Evolutionary conservation across 495 filamentous ascomycete species (phyloP).

Genomic region (Penicillium argentinense): DNA sequence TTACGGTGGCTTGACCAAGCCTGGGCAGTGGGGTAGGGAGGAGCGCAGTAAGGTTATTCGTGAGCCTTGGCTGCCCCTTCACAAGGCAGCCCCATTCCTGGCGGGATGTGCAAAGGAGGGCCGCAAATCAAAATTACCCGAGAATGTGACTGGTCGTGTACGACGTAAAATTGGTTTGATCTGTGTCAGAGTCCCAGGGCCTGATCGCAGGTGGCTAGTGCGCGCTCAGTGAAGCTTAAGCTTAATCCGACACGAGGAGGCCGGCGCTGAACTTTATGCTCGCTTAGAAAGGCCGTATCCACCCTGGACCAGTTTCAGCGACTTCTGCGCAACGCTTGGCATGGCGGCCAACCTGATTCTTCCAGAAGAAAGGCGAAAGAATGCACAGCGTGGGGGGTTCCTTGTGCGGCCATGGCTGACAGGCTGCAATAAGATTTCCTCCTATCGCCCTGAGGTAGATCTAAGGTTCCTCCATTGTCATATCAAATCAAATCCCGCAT

Average conservation of each 20-base stretch:
- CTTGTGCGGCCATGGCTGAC: too few relatives aligned
- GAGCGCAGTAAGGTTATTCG: slow-evolving; percentile 22
- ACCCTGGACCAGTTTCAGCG: slow-evolving; percentile 14
- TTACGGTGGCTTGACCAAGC: slow-evolving; percentile 25
- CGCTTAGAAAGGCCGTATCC: slow-evolving; percentile 35
- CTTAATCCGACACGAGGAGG: slow-evolving; percentile 54
- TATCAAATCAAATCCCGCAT: too few relatives aligned
- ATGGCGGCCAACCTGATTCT: slow-evolving; percentile 15
- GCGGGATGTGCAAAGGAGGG: too few relatives aligned
- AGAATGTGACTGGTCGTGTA: slow-evolving; percentile 15
- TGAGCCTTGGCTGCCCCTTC: slow-evolving; percentile 21
- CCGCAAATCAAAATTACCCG: slow-evolving; percentile 4
- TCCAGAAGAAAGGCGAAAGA: neutral
- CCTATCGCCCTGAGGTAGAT: neutral
- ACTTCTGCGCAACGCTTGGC: slow-evolving; percentile 14
- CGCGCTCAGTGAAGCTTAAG: slow-evolving; percentile 48
- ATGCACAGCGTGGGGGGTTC: too few relatives aligned
- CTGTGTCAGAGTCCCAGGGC: slow-evolving; percentile 32
- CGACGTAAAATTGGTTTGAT: too few relatives aligned
- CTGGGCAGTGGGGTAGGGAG: slow-evolving; percentile 7
- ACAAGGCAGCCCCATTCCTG: slow-evolving; percentile 28
- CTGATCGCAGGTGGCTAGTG: slow-evolving; percentile 44
- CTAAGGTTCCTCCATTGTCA: too few relatives aligned
- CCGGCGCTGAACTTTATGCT: slow-evolving; percentile 43
- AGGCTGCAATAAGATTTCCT: too few relatives aligned